phyloP scores from a whole-genome alignment of 371 early-diverging fungal genomes.

The Saksenaea oblongispora region DNA sequence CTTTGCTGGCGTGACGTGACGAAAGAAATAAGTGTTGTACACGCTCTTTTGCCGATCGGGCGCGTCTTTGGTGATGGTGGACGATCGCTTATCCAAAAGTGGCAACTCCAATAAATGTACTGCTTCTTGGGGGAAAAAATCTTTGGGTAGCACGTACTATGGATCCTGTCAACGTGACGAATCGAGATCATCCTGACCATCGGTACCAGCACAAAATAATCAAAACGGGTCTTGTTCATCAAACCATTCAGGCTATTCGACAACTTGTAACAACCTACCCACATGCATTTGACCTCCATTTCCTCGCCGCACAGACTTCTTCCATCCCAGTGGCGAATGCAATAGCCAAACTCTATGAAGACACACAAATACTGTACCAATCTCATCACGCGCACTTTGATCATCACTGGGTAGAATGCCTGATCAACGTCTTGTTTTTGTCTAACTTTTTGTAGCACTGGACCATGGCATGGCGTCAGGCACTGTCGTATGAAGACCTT shows the following conservation, averaged over 20 bases:
- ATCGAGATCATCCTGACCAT: constrained; percentile 36
- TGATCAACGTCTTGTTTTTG: background rate
- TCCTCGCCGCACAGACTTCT: constrained; percentile 10
- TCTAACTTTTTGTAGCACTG: constrained; percentile 17
- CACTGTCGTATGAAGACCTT: constrained; percentile 34
- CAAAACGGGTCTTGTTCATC: constrained; percentile 30
- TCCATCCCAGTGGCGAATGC: constrained; percentile 16
- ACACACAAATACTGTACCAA: constrained; percentile 20
- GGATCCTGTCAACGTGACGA: constrained; percentile 23
- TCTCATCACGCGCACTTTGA: constrained; percentile 30
- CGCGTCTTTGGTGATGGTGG: too few relatives aligned
- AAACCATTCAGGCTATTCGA: constrained; percentile 28
- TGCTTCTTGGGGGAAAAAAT: too few relatives aligned
- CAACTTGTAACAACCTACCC: constrained; percentile 24
- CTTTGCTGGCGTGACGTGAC: too few relatives aligned
- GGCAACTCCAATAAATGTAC: too few relatives aligned
- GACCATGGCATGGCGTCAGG: constrained; percentile 42
- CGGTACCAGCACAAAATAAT: constrained; percentile 37
- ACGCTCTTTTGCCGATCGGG: too few relatives aligned
- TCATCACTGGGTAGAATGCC: constrained; percentile 36
- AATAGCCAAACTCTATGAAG: constrained; percentile 26
- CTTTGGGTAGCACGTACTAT: background rate
- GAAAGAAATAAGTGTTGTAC: too few relatives aligned
- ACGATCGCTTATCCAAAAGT: too few relatives aligned
- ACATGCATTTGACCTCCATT: constrained; percentile 27